Percentiles rank a stretch among this genome's conserved stretches.
phyloP scores from a whole-genome alignment of 441 rosid species.

The Corymbia calophylla region DNA sequence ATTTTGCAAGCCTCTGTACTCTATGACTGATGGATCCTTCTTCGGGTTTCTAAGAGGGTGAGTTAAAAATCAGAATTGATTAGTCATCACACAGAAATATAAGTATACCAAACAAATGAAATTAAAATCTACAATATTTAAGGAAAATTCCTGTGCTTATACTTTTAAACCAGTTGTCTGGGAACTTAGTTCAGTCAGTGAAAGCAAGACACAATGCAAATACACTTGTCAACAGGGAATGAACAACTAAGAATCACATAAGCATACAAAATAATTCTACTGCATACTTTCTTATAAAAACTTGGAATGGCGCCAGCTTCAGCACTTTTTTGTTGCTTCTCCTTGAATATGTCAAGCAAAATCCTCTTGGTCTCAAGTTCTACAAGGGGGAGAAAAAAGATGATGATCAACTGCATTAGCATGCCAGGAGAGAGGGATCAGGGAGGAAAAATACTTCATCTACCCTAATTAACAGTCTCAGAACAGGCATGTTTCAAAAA shows the following conservation, averaged over 20 bases:
- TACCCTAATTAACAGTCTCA: background rate
- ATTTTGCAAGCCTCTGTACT: slow-evolving; percentile 93
- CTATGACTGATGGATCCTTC: slow-evolving; percentile 94
- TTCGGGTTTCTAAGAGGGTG: slow-evolving; percentile 80
- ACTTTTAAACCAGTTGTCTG: background rate
- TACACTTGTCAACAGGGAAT: background rate
- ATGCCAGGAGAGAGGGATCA: background rate
- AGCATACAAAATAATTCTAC: background rate
- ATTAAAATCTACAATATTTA: background rate
- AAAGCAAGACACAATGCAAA: background rate
- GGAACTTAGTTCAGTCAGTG: background rate
- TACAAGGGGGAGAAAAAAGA: slow-evolving; percentile 10
- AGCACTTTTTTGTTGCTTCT: slow-evolving; percentile 86
- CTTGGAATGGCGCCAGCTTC: slow-evolving; percentile 88
- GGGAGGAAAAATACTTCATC: background rate
- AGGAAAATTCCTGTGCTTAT: background rate
- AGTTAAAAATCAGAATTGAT: background rate
- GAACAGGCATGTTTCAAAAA: background rate
- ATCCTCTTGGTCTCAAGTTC: slow-evolving; percentile 98
- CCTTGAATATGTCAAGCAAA: slow-evolving; percentile 94
- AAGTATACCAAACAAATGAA: background rate
- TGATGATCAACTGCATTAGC: background rate
- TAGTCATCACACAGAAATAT: background rate
- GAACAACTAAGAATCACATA: background rate
- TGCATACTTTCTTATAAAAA: slow-evolving; percentile 91